These are phyloP conservation scores for Theobroma grandiflorum DNA, from an alignment of 441 rosid species.

Conservation along the genomic window DNA sequence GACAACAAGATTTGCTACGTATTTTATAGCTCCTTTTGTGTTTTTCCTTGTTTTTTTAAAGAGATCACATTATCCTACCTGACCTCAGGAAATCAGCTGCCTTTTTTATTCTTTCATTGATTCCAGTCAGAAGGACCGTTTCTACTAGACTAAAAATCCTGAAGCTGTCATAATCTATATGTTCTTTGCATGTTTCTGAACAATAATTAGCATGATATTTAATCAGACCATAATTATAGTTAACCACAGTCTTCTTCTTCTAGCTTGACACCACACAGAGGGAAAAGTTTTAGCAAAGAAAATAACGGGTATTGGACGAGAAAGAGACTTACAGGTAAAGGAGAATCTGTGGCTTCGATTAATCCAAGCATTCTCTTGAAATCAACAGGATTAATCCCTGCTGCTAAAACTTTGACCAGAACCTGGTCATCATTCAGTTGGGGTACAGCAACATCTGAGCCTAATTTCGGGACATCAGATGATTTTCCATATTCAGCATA, in stretches of 20 bases:
- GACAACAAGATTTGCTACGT: background rate
- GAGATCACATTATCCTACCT: background rate
- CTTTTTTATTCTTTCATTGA: too few species aligned
- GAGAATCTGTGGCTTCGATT: constrained; percentile 81
- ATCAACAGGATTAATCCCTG: constrained; percentile 89
- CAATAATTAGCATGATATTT: too few species aligned
- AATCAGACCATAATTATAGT: background rate
- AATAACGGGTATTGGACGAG: background rate
- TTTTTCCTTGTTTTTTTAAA: too few species aligned
- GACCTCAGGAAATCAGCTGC: too few species aligned
- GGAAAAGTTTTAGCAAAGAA: background rate
- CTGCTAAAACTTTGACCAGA: constrained; percentile 77
- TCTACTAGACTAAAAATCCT: too few species aligned
- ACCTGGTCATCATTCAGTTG: constrained; percentile 80
- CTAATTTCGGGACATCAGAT: constrained; percentile 73
- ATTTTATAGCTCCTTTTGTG: too few species aligned
- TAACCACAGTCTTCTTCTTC: too few species aligned
- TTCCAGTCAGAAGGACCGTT: too few species aligned
- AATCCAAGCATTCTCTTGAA: constrained; percentile 80
- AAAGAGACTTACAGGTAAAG: constrained; percentile 64
- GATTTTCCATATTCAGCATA: constrained; percentile 74
- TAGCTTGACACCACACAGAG: background rate
- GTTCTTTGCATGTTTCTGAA: too few species aligned
- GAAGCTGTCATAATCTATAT: too few species aligned
- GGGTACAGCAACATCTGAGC: constrained; percentile 67